phyloP scores from a whole-genome alignment of 2,329 filamentous ascomycete species.

The Coniella vitis region DNA sequence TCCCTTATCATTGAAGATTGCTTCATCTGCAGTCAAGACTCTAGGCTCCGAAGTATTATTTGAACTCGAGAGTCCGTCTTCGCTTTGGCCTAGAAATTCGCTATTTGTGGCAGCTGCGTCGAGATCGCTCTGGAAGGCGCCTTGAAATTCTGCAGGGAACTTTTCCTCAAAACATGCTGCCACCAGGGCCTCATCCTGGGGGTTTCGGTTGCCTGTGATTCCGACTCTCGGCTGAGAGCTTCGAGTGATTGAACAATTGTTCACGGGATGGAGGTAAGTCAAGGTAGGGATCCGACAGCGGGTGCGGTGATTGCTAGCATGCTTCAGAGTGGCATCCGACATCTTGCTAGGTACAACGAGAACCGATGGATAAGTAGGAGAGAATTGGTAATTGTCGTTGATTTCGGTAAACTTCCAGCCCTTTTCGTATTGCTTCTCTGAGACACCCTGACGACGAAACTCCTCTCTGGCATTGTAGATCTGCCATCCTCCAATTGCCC shows the following conservation, averaged over 20 bases:
- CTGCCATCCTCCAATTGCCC: slow-evolving; percentile 70
- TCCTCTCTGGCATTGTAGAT: slow-evolving; percentile 82
- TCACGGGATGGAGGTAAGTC: slow-evolving; percentile 91
- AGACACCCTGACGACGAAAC: slow-evolving; percentile 81
- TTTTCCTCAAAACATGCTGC: slow-evolving; percentile 85
- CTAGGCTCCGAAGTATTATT: slow-evolving; percentile 54
- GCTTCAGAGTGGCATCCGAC: slow-evolving; percentile 95
- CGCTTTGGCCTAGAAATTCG: slow-evolving; percentile 48
- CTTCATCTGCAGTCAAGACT: slow-evolving; percentile 46
- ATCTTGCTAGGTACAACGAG: slow-evolving; percentile 81
- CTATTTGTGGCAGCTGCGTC: slow-evolving; percentile 44
- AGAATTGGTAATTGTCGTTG: slow-evolving; percentile 85
- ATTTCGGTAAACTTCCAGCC: slow-evolving; percentile 88
- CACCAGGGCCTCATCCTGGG: slow-evolving; percentile 91
- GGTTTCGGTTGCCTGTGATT: slow-evolving; percentile 78
- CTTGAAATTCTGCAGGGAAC: slow-evolving; percentile 32
- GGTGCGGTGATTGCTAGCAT: slow-evolving; percentile 84
- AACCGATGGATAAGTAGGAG: slow-evolving; percentile 82
- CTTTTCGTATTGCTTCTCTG: slow-evolving; percentile 66
- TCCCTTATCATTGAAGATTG: slow-evolving; percentile 50
- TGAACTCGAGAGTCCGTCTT: slow-evolving; percentile 44
- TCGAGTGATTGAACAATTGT: slow-evolving; percentile 93
- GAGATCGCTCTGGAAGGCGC: slow-evolving; percentile 26
- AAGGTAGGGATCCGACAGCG: slow-evolving; percentile 81
- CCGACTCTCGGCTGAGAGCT: slow-evolving; percentile 90